Evolutionary conservation across 2,329 filamentous ascomycete species (phyloP).

Genomic region (Aspergillus versicolor): DNA sequence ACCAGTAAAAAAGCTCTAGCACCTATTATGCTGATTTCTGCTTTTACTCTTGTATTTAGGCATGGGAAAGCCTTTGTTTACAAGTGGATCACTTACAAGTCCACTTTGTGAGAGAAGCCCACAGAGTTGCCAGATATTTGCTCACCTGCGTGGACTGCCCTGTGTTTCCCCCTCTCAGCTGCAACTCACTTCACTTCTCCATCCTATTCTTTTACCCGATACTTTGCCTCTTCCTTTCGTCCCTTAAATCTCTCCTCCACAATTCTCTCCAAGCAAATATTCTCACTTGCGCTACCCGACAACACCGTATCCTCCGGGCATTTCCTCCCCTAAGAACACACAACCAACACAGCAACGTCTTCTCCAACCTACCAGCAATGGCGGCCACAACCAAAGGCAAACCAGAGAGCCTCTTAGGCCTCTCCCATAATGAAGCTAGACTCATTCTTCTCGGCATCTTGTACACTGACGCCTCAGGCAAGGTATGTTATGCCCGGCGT

Average conservation of each 20-base stretch:
- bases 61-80: no score
- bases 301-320: neutral
- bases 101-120: neutral
- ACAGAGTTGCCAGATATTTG: neutral
- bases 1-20: neutral
- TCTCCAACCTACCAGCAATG: slow-evolving; percentile 11
- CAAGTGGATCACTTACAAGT: neutral
- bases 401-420: slow-evolving; percentile 17
- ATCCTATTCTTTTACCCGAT: neutral
- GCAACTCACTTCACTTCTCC: slow-evolving; percentile 6
- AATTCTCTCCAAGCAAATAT: neutral
- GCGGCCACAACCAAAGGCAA: slow-evolving; percentile 15
- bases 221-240: neutral
- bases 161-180: neutral
- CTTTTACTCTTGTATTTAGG: neutral
- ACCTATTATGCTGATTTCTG: neutral
- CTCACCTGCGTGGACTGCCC: neutral
- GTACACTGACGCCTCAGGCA: slow-evolving; percentile 13
- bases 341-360: neutral
- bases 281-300: neutral
- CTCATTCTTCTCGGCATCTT: slow-evolving; percentile 21
- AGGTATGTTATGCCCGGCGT: slow-evolving; percentile 13
- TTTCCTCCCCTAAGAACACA: neutral
- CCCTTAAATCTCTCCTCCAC: neutral
- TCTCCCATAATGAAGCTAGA: slow-evolving; percentile 18